Evolutionary conservation across 495 filamentous ascomycete species (phyloP), one percentile per base, ranked within the genome.

Genomic region (Hyaloscypha bicolor): DNA sequence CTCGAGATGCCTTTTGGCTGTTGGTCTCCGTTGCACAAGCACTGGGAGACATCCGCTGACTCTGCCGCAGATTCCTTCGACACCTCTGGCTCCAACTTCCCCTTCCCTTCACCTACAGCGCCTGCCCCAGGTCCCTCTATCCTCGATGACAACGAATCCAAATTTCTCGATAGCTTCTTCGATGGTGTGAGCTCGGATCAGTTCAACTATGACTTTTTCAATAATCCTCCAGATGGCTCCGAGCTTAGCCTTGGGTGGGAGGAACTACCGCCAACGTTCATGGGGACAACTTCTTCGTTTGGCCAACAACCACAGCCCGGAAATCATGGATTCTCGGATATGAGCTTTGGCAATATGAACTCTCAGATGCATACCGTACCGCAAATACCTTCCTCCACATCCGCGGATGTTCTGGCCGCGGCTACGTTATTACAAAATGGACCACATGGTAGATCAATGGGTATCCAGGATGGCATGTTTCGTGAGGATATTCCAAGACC

Each of bases 81-180:
- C 45, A 69, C 33, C 29, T 32, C 64, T 19, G 33, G 72, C 33
- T 80, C 83, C 69, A 81, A 85, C 48, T 84, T 82, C 59, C 81
- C 85, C 32, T 84, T 83, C 65, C 81, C 85, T 58, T 82, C 82
- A 69, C 81, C 84, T 65, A 85, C 87, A 33, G 81, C 82, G 42
- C 84, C 83, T 52, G 83, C 87, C 22, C 82, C 84, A 4, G 87
- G 87, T 11, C 83, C 82, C 31, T 82, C 87, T 39, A 78, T 90
- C 57, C 82, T 90, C 66, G 83, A 86, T 65, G 83, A 87, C 70
- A 82, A 82, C 63, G 87, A 90, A 72, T 83, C 80, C 45, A 85
- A 81, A 66, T 81, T 87, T 76, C 79, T 90, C n/a, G 81, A 83
- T 33, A 82, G 77, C 67, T 90, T 90, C 76, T 88, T 90, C 73